A percentile compares a stretch with the other conserved stretches of the same genome.
Conservation (phyloP, 2,329 filamentous ascomycete species). For the Dryadomyces quercivorus region DNA sequence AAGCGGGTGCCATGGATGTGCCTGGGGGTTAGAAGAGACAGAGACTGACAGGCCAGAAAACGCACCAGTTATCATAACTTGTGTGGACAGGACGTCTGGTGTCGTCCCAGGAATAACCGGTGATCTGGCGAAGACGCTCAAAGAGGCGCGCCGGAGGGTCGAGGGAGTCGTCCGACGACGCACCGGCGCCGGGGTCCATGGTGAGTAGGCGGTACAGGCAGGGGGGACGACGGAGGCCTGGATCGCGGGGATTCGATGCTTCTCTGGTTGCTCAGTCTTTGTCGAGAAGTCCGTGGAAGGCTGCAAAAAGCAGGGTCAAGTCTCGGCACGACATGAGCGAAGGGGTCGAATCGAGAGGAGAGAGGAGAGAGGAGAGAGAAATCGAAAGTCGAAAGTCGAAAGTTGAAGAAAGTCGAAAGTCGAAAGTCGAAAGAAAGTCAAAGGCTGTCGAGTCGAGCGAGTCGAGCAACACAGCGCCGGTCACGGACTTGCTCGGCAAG, state of each 20-base stretch:
- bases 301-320: not conserved
- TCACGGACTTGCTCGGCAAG: too few relatives aligned
- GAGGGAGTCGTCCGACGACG: conserved; percentile 36
- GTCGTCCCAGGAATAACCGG: conserved; percentile 69
- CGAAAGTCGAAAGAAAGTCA: too few relatives aligned
- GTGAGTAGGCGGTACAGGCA: not conserved
- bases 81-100: conserved; percentile 43
- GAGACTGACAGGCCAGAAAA: conserved; percentile 1
- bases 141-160: conserved; percentile 58
- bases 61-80: conserved; percentile 86
- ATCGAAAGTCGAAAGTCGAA: too few relatives aligned
- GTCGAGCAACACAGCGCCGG: too few relatives aligned
- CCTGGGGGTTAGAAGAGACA: conserved; percentile 25
- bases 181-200: not conserved
- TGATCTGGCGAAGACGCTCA: conserved; percentile 59
- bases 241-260: not conserved
- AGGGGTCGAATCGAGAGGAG: conserved; percentile 11
- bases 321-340: conserved; percentile 15
- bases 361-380: not conserved
- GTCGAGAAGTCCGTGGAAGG: not conserved
- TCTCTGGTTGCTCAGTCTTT: not conserved
- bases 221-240: too few relatives aligned
- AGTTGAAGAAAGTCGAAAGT: too few relatives aligned
- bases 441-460: too few relatives aligned
- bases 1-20: conserved; percentile 55